Percentiles rank a stretch among this genome's conserved stretches.
Evolutionary conservation across 176 grass and related monocot genomes (phyloP).

Genomic region (Phoenix dactylifera): DNA sequence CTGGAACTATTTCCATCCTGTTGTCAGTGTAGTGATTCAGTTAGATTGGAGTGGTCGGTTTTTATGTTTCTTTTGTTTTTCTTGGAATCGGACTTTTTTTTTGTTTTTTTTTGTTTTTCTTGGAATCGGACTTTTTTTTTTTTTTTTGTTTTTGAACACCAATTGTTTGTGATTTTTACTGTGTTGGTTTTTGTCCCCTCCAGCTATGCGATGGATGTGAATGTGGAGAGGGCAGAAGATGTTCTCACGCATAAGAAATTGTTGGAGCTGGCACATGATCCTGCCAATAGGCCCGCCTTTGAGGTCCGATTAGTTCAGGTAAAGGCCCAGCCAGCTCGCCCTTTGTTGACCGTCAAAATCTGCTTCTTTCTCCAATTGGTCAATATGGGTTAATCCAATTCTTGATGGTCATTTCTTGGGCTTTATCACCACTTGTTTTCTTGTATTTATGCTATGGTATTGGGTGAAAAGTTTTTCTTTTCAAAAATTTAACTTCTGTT

Average conservation of each 20-base stretch:
- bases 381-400: neutral
- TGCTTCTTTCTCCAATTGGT: neutral
- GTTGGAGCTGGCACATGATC: slow-evolving; percentile 19
- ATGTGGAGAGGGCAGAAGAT: slow-evolving; percentile 35
- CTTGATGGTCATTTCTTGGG: neutral
- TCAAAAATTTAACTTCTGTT: no score
- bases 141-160: neutral
- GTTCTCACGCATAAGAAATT: slow-evolving; percentile 33
- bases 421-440: no score
- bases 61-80: no score
- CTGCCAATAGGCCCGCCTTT: slow-evolving; percentile 20
- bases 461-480: no score
- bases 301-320: slow-evolving; percentile 16
- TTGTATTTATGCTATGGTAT: no score
- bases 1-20: no score
- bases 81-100: no score
- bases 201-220: slow-evolving; percentile 41
- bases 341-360: neutral
- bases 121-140: no score
- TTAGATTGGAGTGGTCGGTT: no score
- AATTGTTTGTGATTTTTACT: neutral
- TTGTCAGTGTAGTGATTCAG: no score
- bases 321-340: neutral
- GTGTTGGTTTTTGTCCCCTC: neutral
- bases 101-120: neutral